Percentiles rank a stretch among this genome's conserved stretches.
Evolutionary conservation across 148 eudicot species (phyloP).

Genomic region (Amaranthus hypochondriacus): DNA sequence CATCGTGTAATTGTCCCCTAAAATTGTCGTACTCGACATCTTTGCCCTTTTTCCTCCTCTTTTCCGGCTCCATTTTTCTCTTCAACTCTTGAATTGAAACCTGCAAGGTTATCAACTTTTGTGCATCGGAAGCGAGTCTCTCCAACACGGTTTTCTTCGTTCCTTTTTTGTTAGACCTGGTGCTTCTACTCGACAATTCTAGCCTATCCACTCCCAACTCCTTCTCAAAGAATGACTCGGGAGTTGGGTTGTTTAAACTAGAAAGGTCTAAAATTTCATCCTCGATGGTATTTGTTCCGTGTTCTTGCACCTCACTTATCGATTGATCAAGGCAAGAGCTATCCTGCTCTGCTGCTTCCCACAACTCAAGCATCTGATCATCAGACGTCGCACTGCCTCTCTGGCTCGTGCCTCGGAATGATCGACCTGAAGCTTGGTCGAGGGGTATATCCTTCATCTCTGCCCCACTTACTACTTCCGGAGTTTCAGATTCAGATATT

Average conservation of each 20-base stretch:
- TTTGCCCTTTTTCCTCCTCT: constrained; percentile 38
- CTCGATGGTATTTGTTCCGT: constrained; percentile 25
- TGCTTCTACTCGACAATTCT: constrained; percentile 30
- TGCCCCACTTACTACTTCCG: constrained; percentile 39
- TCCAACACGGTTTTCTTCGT: constrained; percentile 48
- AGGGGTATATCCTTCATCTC: constrained; percentile 88
- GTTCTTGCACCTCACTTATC: constrained; percentile 29
- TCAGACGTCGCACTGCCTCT: constrained; percentile 42
- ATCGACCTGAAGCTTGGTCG: constrained; percentile 58
- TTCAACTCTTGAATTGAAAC: constrained; percentile 54
- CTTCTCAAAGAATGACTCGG: constrained; percentile 53
- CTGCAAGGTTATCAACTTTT: constrained; percentile 51
- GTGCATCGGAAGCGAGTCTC: constrained; percentile 61
- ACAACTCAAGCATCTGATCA: constrained; percentile 77
- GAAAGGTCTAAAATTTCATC: constrained; percentile 27
- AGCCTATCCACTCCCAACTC: constrained; percentile 71
- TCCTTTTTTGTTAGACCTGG: constrained; percentile 26
- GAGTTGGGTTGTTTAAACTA: constrained; percentile 29
- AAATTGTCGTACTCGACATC: constrained; percentile 49
- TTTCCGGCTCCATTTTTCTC: constrained; percentile 47
- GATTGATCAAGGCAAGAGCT: constrained; percentile 19
- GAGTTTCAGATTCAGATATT: constrained; percentile 33
- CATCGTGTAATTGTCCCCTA: constrained; percentile 55
- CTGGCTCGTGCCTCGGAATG: constrained; percentile 31
- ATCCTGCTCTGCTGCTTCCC: constrained; percentile 63